A percentile compares a stretch with the other conserved stretches of the same genome.
These are phyloP conservation scores for Petunia axillaris DNA, from an alignment of 257 asterid species.

Conservation along the genomic window DNA sequence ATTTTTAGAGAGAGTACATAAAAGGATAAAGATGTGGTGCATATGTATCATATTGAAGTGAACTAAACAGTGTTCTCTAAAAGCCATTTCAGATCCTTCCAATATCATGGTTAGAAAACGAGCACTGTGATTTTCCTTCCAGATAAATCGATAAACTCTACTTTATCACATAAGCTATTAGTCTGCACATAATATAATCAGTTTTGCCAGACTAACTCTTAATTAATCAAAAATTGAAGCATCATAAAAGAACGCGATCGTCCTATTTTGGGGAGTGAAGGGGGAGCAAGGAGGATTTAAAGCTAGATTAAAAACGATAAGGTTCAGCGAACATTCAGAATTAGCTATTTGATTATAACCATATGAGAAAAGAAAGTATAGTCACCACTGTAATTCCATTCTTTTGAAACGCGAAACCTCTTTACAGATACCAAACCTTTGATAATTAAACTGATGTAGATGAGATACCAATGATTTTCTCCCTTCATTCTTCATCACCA, in stretches of 20 bases:
- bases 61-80: neutral
- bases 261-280: neutral
- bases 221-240: too few relatives aligned
- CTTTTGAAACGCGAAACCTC: conserved; percentile 7
- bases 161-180: neutral
- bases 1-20: too few relatives aligned
- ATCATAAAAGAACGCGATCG: too few relatives aligned
- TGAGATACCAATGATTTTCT: conserved; percentile 18
- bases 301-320: neutral
- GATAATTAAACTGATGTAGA: neutral
- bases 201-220: neutral
- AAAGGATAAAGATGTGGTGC: too few relatives aligned
- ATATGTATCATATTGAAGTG: neutral
- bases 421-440: conserved; percentile 30
- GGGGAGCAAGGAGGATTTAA: neutral
- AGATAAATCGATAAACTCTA: neutral
- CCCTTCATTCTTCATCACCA: conserved; percentile 48
- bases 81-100: too few relatives aligned
- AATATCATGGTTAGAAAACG: too few relatives aligned
- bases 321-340: neutral
- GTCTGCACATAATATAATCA: neutral
- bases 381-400: neutral
- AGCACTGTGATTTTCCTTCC: neutral
- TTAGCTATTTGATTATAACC: conserved; percentile 6
- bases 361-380: neutral